These are phyloP conservation scores for Neobulgaria alba DNA, from an alignment of 2,329 filamentous ascomycete species.

Conservation along the genomic window DNA sequence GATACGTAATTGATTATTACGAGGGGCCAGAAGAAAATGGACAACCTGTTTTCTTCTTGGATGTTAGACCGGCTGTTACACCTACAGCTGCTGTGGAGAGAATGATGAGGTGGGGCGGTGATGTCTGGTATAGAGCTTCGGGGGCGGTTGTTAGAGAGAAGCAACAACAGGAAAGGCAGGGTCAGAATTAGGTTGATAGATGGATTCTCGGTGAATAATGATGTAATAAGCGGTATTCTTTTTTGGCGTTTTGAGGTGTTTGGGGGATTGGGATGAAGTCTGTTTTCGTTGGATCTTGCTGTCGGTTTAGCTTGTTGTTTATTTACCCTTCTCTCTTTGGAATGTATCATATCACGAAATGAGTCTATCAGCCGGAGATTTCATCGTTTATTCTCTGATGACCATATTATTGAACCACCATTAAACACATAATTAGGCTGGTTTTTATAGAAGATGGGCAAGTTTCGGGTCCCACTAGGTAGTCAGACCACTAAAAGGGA, in stretches of 20 bases:
- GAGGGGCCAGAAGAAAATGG: constrained; percentile 65
- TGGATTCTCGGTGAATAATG: background rate
- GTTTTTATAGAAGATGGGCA: too few relatives aligned
- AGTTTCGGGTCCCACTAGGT: too few relatives aligned
- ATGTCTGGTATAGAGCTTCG: constrained; percentile 66
- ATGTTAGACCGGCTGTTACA: constrained; percentile 83
- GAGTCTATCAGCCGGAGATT: too few relatives aligned
- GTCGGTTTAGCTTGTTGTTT: too few relatives aligned
- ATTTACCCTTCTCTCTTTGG: background rate
- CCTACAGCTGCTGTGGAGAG: constrained; percentile 75
- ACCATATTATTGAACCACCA: too few relatives aligned
- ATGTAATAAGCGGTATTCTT: background rate
- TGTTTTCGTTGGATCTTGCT: too few relatives aligned
- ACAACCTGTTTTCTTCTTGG: constrained; percentile 91
- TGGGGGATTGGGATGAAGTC: too few relatives aligned
- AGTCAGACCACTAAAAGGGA: too few relatives aligned
- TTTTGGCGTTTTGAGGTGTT: too few relatives aligned
- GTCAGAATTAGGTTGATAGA: background rate
- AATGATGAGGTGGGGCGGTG: constrained; percentile 79
- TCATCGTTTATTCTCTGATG: too few relatives aligned
- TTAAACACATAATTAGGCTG: too few relatives aligned
- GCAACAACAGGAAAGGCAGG: constrained; percentile 6
- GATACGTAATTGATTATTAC: constrained; percentile 98
- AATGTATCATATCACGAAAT: background rate
- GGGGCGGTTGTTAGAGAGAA: constrained; percentile 25